A percentile compares a stretch with the other conserved stretches of the same genome.
These are phyloP conservation scores for Carex scoparia DNA, from an alignment of 176 grass and related monocot species.

Conservation along the genomic window DNA sequence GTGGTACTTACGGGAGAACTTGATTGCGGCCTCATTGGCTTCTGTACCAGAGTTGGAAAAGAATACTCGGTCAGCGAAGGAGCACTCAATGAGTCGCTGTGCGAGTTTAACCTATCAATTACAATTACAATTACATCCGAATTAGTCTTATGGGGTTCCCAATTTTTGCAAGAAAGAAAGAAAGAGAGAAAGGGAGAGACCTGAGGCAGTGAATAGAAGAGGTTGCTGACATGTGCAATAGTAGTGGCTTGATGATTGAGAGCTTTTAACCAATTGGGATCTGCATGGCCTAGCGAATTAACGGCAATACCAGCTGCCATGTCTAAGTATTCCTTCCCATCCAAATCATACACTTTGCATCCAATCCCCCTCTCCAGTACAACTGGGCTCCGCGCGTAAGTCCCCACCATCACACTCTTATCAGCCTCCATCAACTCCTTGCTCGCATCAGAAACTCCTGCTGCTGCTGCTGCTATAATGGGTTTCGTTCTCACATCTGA, in stretches of 20 bases:
- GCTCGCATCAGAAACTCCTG: conserved; percentile 20
- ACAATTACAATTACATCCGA: neutral
- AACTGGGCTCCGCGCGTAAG: conserved; percentile 62
- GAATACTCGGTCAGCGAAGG: conserved; percentile 83
- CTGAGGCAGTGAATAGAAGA: conserved; percentile 60
- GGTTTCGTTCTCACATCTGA: neutral
- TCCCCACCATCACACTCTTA: conserved; percentile 54
- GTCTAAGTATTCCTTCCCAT: conserved; percentile 82
- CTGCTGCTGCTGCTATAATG: neutral
- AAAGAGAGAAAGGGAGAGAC: neutral
- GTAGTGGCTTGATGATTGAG: conserved; percentile 31
- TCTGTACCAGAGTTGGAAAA: conserved; percentile 79
- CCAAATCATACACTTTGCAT: conserved; percentile 73
- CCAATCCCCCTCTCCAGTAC: conserved; percentile 56
- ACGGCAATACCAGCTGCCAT: conserved; percentile 87
- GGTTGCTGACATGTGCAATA: conserved; percentile 73
- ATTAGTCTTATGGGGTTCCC: too few species aligned
- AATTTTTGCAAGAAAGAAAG: too few species aligned
- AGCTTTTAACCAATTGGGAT: conserved; percentile 44
- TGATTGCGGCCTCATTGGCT: conserved; percentile 98
- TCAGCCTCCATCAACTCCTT: conserved; percentile 58
- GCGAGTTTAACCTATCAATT: conserved; percentile 51
- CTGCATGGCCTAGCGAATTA: conserved; percentile 63
- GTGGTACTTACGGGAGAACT: conserved; percentile 88
- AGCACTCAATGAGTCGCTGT: conserved; percentile 58